phyloP scores from a whole-genome alignment of 352 stramenopile species.

The Globisporangium solare region DNA sequence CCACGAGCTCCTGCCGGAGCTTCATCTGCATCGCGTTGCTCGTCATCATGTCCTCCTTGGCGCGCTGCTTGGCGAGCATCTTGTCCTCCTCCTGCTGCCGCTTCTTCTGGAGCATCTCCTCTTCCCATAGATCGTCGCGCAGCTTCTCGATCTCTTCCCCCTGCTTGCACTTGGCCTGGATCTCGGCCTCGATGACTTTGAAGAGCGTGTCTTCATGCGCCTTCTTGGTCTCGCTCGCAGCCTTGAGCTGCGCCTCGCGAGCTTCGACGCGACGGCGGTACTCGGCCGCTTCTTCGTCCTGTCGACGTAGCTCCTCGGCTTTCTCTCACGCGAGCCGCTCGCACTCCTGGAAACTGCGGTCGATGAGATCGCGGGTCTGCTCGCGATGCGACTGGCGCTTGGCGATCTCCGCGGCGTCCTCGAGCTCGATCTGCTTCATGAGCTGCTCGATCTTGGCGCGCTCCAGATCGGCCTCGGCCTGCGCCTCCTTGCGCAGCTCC shows the following conservation, averaged over 20 bases:
- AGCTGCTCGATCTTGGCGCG: slow-evolving; percentile 83
- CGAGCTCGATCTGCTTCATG: slow-evolving; percentile 80
- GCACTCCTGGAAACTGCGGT: slow-evolving; percentile 40
- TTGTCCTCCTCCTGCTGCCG: slow-evolving; percentile 69
- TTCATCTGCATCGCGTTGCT: slow-evolving; percentile 71
- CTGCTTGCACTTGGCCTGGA: slow-evolving; percentile 67
- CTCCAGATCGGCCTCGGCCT: slow-evolving; percentile 67
- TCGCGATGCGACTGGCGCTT: slow-evolving; percentile 54
- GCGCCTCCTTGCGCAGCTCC: slow-evolving; percentile 58
- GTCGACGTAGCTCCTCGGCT: slow-evolving; percentile 23
- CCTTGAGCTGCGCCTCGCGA: slow-evolving; percentile 41
- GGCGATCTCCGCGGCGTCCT: slow-evolving; percentile 79
- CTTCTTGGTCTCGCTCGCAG: slow-evolving; percentile 70
- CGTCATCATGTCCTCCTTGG: slow-evolving; percentile 84
- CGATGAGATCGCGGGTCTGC: slow-evolving; percentile 52
- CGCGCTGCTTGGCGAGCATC: slow-evolving; percentile 49
- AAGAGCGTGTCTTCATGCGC: slow-evolving; percentile 67
- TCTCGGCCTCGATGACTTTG: slow-evolving; percentile 78
- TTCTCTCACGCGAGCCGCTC: slow-evolving; percentile 20
- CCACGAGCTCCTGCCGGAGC: slow-evolving; percentile 53
- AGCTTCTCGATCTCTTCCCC: slow-evolving; percentile 88
- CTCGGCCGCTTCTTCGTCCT: slow-evolving; percentile 47
- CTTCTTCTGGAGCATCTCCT: slow-evolving; percentile 83
- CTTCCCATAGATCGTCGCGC: slow-evolving; percentile 90
- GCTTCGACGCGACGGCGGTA: slow-evolving; percentile 43